A percentile compares a stretch with the other conserved stretches of the same genome.
phyloP scores from a whole-genome alignment of 1,284 basidiomycete genomes.

The Malassezia sympodialis region DNA sequence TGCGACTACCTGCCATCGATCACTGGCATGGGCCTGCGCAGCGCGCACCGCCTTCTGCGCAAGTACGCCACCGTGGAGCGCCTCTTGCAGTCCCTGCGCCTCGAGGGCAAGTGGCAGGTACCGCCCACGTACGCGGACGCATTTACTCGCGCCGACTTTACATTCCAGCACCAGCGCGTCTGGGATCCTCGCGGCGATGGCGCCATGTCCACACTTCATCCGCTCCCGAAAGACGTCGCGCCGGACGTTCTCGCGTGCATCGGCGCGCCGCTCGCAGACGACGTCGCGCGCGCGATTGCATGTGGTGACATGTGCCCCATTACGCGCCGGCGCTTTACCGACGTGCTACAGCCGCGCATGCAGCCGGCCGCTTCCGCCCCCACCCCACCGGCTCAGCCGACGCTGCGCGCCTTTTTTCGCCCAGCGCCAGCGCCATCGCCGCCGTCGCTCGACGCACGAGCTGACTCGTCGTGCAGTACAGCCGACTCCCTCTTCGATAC shows the following conservation, averaged over 20 bases:
- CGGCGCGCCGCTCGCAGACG: constrained; percentile 27
- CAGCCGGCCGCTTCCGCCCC: background rate
- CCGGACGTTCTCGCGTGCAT: constrained; percentile 34
- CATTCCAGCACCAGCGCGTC: constrained; percentile 87
- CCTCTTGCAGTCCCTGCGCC: constrained; percentile 64
- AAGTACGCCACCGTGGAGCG: constrained; percentile 79
- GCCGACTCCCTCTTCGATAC: constrained; percentile 5
- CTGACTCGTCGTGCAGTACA: constrained; percentile 2
- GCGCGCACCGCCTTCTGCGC: constrained; percentile 70
- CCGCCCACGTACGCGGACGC: constrained; percentile 59
- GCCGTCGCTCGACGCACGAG: background rate
- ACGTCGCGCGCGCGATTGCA: constrained; percentile 57
- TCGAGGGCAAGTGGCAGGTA: constrained; percentile 76
- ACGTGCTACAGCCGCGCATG: background rate
- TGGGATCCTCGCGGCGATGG: constrained; percentile 59
- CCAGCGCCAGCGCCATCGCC: background rate
- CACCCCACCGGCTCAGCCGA: constrained; percentile 7
- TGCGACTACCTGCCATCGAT: constrained; percentile 68
- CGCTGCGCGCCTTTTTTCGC: constrained; percentile 9
- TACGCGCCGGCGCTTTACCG: constrained; percentile 53
- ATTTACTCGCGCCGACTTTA: constrained; percentile 68
- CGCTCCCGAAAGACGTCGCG: constrained; percentile 27
- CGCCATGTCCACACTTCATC: constrained; percentile 28
- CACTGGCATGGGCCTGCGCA: constrained; percentile 58
- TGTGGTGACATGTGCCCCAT: constrained; percentile 69